Evolutionary conservation across 2,329 filamentous ascomycete species (phyloP).

Genomic region (Drechslerella coelobrocha): DNA sequence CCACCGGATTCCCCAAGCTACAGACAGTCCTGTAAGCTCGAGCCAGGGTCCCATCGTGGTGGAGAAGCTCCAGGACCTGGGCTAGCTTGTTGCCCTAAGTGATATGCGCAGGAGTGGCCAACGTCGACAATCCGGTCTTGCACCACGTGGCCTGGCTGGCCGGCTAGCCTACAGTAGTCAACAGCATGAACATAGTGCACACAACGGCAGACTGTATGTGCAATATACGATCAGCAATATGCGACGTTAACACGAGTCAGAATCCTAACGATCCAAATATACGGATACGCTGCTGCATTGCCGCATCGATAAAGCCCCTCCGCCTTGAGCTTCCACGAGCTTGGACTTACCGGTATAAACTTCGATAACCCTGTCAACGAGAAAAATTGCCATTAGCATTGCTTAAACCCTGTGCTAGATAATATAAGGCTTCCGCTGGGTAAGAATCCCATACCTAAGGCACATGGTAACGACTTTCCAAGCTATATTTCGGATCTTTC

Average conservation of each 20-base stretch:
- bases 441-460: not conserved
- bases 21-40: not conserved
- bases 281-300: not conserved
- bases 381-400: not conserved
- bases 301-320: no score
- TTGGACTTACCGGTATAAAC: constrained; percentile 29
- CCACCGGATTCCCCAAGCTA: not conserved
- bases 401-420: not conserved
- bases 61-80: not conserved
- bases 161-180: constrained; percentile 40
- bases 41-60: not conserved
- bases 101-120: constrained; percentile 34
- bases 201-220: constrained; percentile 38
- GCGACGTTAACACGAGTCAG: no score
- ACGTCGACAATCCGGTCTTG: constrained; percentile 40
- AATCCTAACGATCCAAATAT: not conserved
- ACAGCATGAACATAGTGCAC: constrained; percentile 39
- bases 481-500: not conserved
- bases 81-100: constrained; percentile 15
- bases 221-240: no score
- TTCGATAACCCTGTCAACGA: constrained; percentile 30
- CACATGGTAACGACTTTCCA: not conserved
- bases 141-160: constrained; percentile 33
- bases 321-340: not conserved
- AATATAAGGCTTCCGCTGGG: not conserved